Evolutionary conservation across 768 basidiomycete genomes (phyloP), one percentile per base, ranked within the genome.

Genomic region (Cystofilobasidium capitatum): DNA sequence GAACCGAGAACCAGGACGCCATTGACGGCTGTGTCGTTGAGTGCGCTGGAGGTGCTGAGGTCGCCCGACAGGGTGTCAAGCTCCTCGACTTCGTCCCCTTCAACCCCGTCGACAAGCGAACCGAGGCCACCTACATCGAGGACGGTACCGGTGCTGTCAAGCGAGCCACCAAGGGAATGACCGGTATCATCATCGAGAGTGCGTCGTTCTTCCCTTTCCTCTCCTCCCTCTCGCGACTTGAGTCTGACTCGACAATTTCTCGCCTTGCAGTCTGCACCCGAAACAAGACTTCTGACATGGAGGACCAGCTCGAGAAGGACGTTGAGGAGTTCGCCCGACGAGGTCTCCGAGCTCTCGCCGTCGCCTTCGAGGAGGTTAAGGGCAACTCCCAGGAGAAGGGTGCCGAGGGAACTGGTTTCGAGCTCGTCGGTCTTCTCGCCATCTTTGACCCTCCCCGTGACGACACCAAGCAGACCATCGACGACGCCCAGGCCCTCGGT

Each of bases 161-260:
- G 85, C 90, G 94, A 74, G 94, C 94, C 75, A 96, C 94, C 77
- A 98, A 98, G 87, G 94, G 94, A 77, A 98, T 98, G 94, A 98
- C 94, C 51, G 94, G 92, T 81, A 88, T 91, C 79, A 91, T 97
- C 81, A 67, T 67, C 33, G 66, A 67, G 8, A 67, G 63, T 64
- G 55, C 47, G 63, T 64, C 51, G 20, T 2, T 36, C 33, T 13
- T 36, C 9, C 20, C 16, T 47, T n/a, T 2, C 29, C 31, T 22
- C 16, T 9, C 17, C n/a, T 14, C 6, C 31, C 22, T 24, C 26
- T 37, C 31, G 36, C 40, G 49, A 20, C 29, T 29, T 51, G 9
- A 10, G 4, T 51, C 26, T 1, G 17, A 13, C 14, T 3, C 36
- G 39, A 55, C 47, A 29, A 45, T 42, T 24, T 45, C 13, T 16